Evolutionary conservation across 768 basidiomycete species (phyloP), one percentile per base, ranked within the genome.

Genomic region (Tephrocybe sp.): DNA sequence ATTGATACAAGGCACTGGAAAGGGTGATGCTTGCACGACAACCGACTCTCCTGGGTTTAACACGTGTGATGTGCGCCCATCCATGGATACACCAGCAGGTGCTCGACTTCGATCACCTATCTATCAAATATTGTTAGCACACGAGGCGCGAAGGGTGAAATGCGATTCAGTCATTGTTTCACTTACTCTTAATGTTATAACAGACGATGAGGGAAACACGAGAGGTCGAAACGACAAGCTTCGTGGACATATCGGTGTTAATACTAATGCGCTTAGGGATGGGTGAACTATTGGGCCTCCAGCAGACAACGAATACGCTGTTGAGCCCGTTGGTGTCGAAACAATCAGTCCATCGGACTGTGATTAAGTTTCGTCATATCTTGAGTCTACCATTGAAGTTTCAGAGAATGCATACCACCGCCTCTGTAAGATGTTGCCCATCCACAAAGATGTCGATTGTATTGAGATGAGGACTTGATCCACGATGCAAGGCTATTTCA

Each of bases 251-350:
- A 98, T 96, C n/a, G 95, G 95, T 1, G 95, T 96, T 36, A 98
- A 72, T 12, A 98, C 88, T 45, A 97, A 78, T 1, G 93, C 90
- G 52, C 89, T 89, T 34, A 95, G 72, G 2, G 90, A 91, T 2
- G 95, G 95, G 56, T 97, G 95, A 0, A 97, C 92, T 58, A 98
- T 97, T 3, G 95, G 95, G 20, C 95, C 95, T 31, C 95, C 95
- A 0, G 94, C 91, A 3, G 93, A 96, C 19, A 98, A 77, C 0
- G 94, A 97, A 68, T 98, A 97, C 13, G 95, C 95, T 3, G 95
- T 97, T 17, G 94, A 97, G 5, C 95, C 95, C 2, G 95, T 98
- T 17, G 95, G 95, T 1, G 95, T 98, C 6, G 93, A 93, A 48
- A 98, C 84, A 49, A 97, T 93, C 52, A 97, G 73, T 33, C 95